phyloP scores from a whole-genome alignment of 1,284 basidiomycete species.

The Inonotus hispidus region DNA sequence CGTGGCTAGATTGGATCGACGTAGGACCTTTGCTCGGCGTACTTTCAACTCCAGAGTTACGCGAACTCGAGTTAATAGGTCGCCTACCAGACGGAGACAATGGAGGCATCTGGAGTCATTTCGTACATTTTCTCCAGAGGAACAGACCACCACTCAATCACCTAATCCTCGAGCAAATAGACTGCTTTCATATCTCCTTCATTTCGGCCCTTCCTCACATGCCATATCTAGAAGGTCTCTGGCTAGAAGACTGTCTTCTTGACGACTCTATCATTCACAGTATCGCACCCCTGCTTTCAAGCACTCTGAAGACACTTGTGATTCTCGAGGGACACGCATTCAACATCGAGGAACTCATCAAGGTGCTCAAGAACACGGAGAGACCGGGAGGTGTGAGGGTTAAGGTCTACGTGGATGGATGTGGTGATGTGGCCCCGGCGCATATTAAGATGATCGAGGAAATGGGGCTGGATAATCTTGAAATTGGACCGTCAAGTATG shows the following conservation, averaged over 20 bases:
- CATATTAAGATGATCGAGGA: background rate
- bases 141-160: constrained; percentile 3
- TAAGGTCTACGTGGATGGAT: constrained; percentile 6
- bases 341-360: constrained; percentile 5
- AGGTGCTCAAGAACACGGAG: background rate
- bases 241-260: constrained; percentile 15
- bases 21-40: constrained; percentile 10
- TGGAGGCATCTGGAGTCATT: constrained; percentile 8
- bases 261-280: constrained; percentile 13
- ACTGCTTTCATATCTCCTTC: constrained; percentile 12
- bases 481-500: constrained; percentile 1
- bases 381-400: background rate
- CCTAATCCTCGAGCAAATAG: constrained; percentile 13
- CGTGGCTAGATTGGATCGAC: constrained; percentile 12
- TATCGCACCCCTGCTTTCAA: background rate
- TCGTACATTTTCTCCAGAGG: constrained; percentile 4
- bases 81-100: background rate
- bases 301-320: constrained; percentile 6
- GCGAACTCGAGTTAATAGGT: constrained; percentile 14
- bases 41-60: constrained; percentile 7
- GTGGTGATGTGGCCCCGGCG: background rate
- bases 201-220: background rate
- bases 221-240: constrained; percentile 11
- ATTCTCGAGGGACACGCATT: constrained; percentile 8
- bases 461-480: background rate